A percentile compares a stretch with the other conserved stretches of the same genome.
These are phyloP conservation scores for Oryza punctata DNA, from an alignment of 176 grass and related monocot genomes.

Conservation along the genomic window DNA sequence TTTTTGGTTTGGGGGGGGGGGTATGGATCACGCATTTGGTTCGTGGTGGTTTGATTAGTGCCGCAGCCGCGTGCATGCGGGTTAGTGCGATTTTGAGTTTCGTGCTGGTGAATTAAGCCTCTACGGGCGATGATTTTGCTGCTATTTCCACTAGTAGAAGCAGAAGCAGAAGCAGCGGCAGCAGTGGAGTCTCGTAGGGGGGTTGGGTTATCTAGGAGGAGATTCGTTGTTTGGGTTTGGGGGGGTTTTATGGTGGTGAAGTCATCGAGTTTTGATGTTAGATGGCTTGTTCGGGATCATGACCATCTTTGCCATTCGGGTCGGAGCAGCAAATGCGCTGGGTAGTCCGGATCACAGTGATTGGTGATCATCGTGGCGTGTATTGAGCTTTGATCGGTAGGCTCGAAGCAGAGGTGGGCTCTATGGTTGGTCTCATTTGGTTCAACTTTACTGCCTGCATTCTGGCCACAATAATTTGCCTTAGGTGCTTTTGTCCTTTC, in stretches of 20 bases:
- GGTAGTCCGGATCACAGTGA: neutral
- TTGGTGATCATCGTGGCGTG: too few relatives aligned
- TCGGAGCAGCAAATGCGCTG: neutral
- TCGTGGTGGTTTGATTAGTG: neutral
- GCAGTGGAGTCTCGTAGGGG: neutral
- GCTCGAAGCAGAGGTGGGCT: neutral
- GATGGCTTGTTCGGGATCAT: neutral
- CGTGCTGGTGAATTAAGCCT: neutral
- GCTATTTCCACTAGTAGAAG: too few relatives aligned
- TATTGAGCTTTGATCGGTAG: slow-evolving; percentile 1
- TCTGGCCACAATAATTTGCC: neutral
- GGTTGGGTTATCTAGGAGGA: neutral
- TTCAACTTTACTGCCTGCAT: neutral
- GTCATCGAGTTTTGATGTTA: neutral
- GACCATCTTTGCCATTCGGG: neutral
- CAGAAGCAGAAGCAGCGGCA: neutral
- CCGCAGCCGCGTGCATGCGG: too few relatives aligned
- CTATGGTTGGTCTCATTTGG: neutral
- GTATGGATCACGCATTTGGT: slow-evolving; percentile 5
- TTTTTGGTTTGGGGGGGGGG: too few relatives aligned
- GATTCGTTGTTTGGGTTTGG: slow-evolving; percentile 9
- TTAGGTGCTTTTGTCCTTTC: neutral
- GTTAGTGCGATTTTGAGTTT: neutral
- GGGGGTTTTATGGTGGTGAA: neutral
- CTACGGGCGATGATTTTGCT: neutral